These are phyloP conservation scores for Arachnomyces sp. DNA, from an alignment of 2,329 filamentous ascomycete genomes.

Conservation along the genomic window DNA sequence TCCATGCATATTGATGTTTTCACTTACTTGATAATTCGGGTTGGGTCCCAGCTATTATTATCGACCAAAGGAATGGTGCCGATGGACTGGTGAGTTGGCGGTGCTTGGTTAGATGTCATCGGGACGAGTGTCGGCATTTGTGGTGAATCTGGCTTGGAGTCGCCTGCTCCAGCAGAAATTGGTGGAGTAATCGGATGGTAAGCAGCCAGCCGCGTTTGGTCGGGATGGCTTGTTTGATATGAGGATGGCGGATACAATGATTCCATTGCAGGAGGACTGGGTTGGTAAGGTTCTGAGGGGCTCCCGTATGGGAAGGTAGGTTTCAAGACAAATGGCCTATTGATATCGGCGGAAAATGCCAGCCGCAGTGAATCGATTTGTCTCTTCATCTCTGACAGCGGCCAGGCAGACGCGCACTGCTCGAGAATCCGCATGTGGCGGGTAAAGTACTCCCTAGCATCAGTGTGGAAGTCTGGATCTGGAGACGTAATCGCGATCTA, in stretches of 20 bases:
- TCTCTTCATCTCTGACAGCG: conserved; percentile 80
- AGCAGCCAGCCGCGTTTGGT: conserved; percentile 44
- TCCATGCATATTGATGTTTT: background rate
- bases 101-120: conserved; percentile 27
- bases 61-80: conserved; percentile 53
- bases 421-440: conserved; percentile 92
- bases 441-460: conserved; percentile 82
- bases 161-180: conserved; percentile 63
- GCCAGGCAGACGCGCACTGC: conserved; percentile 72
- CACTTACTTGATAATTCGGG: conserved; percentile 81
- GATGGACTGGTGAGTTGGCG: conserved; percentile 39
- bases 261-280: conserved; percentile 52
- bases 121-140: conserved; percentile 55
- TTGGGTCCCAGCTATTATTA: conserved; percentile 74
- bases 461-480: conserved; percentile 75
- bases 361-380: conserved; percentile 84
- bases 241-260: conserved; percentile 42
- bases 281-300: conserved; percentile 56
- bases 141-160: conserved; percentile 70
- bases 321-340: conserved; percentile 82
- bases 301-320: conserved; percentile 80
- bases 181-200: conserved; percentile 67
- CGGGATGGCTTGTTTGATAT: conserved; percentile 42
- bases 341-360: conserved; percentile 80
- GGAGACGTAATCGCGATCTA: conserved; percentile 90